These are phyloP conservation scores for Drechslerella stenobrocha DNA, from an alignment of 2,329 filamentous ascomycete genomes.

Conservation along the genomic window DNA sequence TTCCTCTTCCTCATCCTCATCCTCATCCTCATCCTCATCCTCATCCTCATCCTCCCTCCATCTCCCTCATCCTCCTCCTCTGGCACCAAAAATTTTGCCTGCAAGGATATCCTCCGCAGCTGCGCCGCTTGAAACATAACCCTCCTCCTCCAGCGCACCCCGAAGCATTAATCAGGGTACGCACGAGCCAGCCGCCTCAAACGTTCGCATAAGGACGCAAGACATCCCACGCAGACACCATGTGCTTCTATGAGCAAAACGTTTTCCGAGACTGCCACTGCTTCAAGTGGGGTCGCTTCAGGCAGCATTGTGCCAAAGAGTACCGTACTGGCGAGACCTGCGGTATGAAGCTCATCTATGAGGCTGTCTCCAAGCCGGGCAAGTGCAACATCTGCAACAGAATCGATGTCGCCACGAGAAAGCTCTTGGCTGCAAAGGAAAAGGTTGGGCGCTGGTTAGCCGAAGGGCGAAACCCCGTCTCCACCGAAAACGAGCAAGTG, in stretches of 20 bases:
- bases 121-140: constrained; percentile 27
- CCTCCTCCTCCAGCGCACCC: constrained; percentile 39
- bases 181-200: constrained; percentile 48
- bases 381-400: constrained; percentile 86
- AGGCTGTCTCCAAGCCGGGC: constrained; percentile 66
- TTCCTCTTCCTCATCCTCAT: constrained; percentile 48
- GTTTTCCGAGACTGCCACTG: constrained; percentile 76
- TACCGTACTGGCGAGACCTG: constrained; percentile 96
- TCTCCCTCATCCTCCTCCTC: constrained; percentile 47
- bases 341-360: constrained; percentile 85
- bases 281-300: constrained; percentile 94
- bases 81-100: constrained; percentile 44
- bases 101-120: constrained; percentile 42
- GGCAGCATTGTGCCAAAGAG: constrained; percentile 88
- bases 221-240: constrained; percentile 58
- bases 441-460: constrained; percentile 53
- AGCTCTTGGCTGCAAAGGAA: constrained; percentile 52
- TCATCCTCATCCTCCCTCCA: constrained; percentile 47
- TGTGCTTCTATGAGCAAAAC: constrained; percentile 97
- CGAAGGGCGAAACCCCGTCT: constrained; percentile 53
- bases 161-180: constrained; percentile 43
- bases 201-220: constrained; percentile 40
- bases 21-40: no score
- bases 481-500: constrained; percentile 53
- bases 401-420: constrained; percentile 62